Evolutionary conservation across 2,329 filamentous ascomycete genomes (phyloP), one percentile per base, ranked within the genome.

Genomic region (Colletotrichum sp.): DNA sequence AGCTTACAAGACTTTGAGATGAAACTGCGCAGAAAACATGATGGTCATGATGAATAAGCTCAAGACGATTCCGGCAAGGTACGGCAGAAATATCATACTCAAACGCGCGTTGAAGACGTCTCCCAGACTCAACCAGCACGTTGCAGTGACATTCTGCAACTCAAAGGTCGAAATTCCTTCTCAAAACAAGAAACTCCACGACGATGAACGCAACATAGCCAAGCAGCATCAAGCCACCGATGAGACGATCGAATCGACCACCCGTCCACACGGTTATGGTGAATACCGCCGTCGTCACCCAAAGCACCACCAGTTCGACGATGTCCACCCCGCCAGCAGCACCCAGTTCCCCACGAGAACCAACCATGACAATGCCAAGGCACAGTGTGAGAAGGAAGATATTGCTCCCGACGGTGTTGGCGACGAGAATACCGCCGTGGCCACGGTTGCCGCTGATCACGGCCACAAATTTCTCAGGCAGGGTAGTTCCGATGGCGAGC

Each of bases 361-460:
- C 71, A 7, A 78, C n/a, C 75, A 80, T 78, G 30, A 85, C 74
- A 16, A 88, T 81, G 1, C 87, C 89, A 18, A 86, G 80, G 78
- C 89, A 91, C 6, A 91, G 81, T 3, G 88, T 86, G 18, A 90
- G 81, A 36, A 91, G 81, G 78, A 91, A 91, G 39, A 91, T 88
- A 74, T 91, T 91, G 76, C 88, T 90, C 6, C 88, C 89, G 0
- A 86, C 88, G 5, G 88, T 89, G 60, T 88, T 90, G 0, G 89
- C 89, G 8, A 88, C 86, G 10, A 91, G 79, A 62, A 91, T 89
- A 2, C 88, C 88, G 3, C 81, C 79, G 22, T 90, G 86, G 6
- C 87, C 88, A 16, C 86, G 84, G 13, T 78, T 81, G 18, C 88
- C 86, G 74, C 88, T 88, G 28, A 90, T 76, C 6, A 90, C 82